A percentile compares a stretch with the other conserved stretches of the same genome.
phyloP scores from a whole-genome alignment of 1,284 basidiomycete species.

The Papiliotrema terrestris region DNA sequence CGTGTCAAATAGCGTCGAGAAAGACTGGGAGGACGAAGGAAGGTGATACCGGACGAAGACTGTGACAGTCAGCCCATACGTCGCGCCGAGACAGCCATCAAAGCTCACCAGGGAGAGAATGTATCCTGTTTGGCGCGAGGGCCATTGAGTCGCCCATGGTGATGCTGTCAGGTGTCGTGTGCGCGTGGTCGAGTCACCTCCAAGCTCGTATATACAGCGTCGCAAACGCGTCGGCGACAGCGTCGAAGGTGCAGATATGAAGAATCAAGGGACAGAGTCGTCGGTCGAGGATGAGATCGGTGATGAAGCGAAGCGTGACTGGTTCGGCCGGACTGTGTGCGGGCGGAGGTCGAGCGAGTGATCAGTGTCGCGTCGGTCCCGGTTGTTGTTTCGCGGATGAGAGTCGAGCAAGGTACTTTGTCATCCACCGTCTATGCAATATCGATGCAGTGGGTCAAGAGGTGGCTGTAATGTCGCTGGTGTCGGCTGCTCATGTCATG shows the following conservation, averaged over 20 bases:
- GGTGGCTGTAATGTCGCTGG: too few species aligned
- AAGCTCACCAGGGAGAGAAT: slow-evolving; percentile 39
- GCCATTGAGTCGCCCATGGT: slow-evolving; percentile 6
- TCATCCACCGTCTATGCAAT: too few species aligned
- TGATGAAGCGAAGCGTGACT: background rate
- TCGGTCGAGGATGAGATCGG: background rate
- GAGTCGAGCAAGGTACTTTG: too few species aligned
- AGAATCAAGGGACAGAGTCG: background rate
- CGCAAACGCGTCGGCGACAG: background rate
- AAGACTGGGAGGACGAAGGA: slow-evolving; percentile 33
- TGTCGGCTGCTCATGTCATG: too few species aligned
- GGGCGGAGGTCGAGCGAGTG: too few species aligned
- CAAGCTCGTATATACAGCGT: background rate
- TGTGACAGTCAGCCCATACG: slow-evolving; percentile 12
- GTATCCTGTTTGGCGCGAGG: slow-evolving; percentile 40
- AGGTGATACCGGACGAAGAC: slow-evolving; percentile 43
- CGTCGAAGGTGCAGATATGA: too few species aligned
- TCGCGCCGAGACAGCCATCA: background rate
- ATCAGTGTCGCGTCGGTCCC: too few species aligned
- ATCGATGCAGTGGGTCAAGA: too few species aligned
- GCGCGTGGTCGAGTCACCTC: background rate
- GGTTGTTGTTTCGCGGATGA: too few species aligned
- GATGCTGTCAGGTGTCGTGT: background rate
- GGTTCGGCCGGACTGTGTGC: too few species aligned
- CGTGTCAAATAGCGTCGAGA: slow-evolving; percentile 31